Conservation (phyloP, 495 filamentous ascomycete genomes). For the Annulohypoxylon bovei region DNA sequence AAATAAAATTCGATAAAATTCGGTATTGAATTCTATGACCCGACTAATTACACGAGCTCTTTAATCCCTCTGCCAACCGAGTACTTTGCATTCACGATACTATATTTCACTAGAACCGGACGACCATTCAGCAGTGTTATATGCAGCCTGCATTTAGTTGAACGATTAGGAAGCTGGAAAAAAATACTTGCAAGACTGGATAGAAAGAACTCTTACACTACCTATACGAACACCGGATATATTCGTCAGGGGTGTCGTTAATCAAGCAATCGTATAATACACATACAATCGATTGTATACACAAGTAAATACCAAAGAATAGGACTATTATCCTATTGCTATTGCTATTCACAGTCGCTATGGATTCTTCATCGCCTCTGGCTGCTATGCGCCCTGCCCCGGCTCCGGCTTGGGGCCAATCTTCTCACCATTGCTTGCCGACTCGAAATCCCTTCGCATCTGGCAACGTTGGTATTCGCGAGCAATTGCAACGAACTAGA, state of each 20-base stretch:
- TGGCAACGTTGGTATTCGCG: slow-evolving; percentile 73
- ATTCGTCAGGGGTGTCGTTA: slow-evolving; percentile 35
- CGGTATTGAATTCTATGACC: slow-evolving; percentile 11
- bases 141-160: slow-evolving; percentile 16
- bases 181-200: background rate
- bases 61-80: background rate
- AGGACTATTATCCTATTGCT: slow-evolving; percentile 33
- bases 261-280: slow-evolving; percentile 29
- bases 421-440: slow-evolving; percentile 62
- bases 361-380: slow-evolving; percentile 94
- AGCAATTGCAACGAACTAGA: slow-evolving; percentile 61
- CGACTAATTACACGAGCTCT: slow-evolving; percentile 3
- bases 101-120: slow-evolving; percentile 7
- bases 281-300: slow-evolving; percentile 28
- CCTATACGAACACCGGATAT: slow-evolving; percentile 14
- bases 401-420: slow-evolving; percentile 58
- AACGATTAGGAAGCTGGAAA: slow-evolving; percentile 15
- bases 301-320: slow-evolving; percentile 33
- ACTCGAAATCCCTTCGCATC: slow-evolving; percentile 65
- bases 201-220: background rate
- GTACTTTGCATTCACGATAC: slow-evolving; percentile 6
- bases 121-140: slow-evolving; percentile 18
- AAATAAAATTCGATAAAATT: slow-evolving; percentile 22
- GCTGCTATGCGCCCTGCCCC: slow-evolving; percentile 91
- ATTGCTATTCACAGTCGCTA: slow-evolving; percentile 49